A percentile compares a stretch with the other conserved stretches of the same genome.
Conservation (phyloP, 495 filamentous ascomycete species). For the Trichoderma asperelloides region DNA sequence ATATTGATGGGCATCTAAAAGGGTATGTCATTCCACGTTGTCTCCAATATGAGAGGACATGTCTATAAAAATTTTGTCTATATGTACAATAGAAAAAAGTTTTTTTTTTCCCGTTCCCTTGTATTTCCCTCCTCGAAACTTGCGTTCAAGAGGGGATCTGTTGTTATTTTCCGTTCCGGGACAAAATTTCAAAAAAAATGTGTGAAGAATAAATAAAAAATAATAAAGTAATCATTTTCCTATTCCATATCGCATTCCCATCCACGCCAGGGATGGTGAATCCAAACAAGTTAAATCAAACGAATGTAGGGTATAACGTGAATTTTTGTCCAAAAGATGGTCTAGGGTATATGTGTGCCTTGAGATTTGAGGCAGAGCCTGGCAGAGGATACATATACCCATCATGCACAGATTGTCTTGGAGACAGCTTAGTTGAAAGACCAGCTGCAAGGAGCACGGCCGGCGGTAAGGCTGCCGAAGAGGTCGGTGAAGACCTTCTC, state of each 20-base stretch:
- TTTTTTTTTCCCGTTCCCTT: neutral
- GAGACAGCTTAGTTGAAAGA: conserved; percentile 26
- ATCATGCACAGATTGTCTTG: neutral
- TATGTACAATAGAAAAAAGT: conserved; percentile 1
- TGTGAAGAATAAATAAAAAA: neutral
- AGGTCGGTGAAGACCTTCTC: conserved; percentile 35
- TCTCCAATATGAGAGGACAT: neutral
- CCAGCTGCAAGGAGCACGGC: conserved; percentile 30
- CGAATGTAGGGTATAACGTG: conserved; percentile 14
- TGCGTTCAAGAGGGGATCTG: too few relatives aligned
- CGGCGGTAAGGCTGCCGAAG: conserved; percentile 27
- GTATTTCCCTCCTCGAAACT: neutral
- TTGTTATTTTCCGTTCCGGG: neutral
- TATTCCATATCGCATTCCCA: conserved; percentile 7
- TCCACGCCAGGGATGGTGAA: conserved; percentile 6
- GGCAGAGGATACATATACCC: neutral
- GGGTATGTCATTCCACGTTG: conserved; percentile 6
- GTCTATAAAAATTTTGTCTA: conserved; percentile 1
- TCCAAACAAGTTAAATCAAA: neutral
- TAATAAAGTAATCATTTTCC: neutral
- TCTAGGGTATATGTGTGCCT: conserved; percentile 10
- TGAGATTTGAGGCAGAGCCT: neutral
- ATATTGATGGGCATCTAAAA: neutral
- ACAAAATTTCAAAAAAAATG: neutral
- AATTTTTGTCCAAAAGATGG: neutral